phyloP scores from a whole-genome alignment of 2,329 filamentous ascomycete genomes.

The Xylariomycetidae sp. region DNA sequence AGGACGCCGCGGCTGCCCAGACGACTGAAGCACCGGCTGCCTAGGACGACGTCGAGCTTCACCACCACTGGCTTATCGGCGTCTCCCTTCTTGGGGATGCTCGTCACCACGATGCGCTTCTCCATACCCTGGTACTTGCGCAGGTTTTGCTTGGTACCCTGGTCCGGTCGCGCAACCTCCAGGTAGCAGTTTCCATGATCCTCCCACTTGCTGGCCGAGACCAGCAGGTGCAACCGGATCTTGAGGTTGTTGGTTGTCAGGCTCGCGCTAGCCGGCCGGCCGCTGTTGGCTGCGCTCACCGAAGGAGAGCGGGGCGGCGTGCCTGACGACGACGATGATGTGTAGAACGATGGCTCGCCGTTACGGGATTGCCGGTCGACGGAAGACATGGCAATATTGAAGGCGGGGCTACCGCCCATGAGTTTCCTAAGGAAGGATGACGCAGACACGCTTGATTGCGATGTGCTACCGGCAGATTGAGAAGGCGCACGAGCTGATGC shows the following conservation, averaged over 20 bases:
- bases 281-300: conserved; percentile 48
- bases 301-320: conserved; percentile 54
- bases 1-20: conserved; percentile 84
- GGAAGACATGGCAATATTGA: conserved; percentile 79
- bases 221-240: conserved; percentile 79
- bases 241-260: conserved; percentile 75
- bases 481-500: conserved; percentile 57
- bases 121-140: conserved; percentile 63
- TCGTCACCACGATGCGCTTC: conserved; percentile 78
- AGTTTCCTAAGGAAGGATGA: conserved; percentile 75
- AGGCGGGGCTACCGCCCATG: conserved; percentile 62
- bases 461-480: conserved; percentile 68
- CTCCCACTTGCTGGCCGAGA: conserved; percentile 76
- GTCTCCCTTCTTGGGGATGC: conserved; percentile 55
- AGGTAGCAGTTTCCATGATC: conserved; percentile 83
- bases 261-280: conserved; percentile 41
- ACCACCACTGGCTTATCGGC: conserved; percentile 32
- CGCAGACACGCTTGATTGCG: conserved; percentile 58
- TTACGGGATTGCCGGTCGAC: conserved; percentile 54
- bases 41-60: conserved; percentile 78
- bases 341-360: conserved; percentile 58
- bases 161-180: conserved; percentile 73
- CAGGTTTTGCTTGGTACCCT: conserved; percentile 53
- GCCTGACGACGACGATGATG: conserved; percentile 49
- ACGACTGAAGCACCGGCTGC: conserved; percentile 78